Percentiles rank a stretch among this genome's conserved stretches.
Evolutionary conservation across 495 filamentous ascomycete genomes (phyloP).

Genomic region (Pyrenula aspistea): DNA sequence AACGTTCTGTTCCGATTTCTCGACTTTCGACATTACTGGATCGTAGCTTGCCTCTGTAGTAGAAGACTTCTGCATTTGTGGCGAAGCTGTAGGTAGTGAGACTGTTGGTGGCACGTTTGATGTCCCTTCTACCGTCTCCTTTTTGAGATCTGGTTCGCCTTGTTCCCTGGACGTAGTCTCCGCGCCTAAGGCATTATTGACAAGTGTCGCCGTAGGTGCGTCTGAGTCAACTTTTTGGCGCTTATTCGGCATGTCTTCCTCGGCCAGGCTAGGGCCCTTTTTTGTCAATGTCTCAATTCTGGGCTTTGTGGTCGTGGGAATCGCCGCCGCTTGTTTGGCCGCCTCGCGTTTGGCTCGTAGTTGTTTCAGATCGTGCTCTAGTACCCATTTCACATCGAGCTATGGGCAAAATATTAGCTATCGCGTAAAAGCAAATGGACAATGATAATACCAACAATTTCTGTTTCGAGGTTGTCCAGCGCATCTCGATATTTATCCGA

Average conservation of each 20-base stretch:
- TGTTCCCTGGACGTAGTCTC: not conserved
- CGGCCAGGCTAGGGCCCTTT: conserved; percentile 15
- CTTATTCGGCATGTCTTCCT: conserved; percentile 11
- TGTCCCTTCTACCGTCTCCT: not conserved
- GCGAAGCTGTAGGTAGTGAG: not conserved
- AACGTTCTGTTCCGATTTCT: not conserved
- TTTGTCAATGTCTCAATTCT: conserved; percentile 10
- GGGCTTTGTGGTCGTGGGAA: conserved; percentile 3
- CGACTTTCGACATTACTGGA: not conserved
- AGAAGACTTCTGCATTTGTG: conserved; percentile 3
- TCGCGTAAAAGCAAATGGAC: not conserved
- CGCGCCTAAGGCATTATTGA: not conserved
- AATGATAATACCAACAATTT: conserved; percentile 30
- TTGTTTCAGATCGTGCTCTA: conserved; percentile 15
- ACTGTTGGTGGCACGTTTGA: not conserved
- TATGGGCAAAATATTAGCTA: conserved; percentile 1
- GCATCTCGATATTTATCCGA: conserved; percentile 34
- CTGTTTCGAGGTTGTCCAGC: conserved; percentile 36
- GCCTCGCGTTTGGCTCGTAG: conserved; percentile 30
- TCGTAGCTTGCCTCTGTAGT: conserved; percentile 5
- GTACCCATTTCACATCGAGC: conserved; percentile 1
- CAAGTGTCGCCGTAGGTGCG: not conserved
- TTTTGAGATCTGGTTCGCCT: not conserved
- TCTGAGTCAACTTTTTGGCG: conserved; percentile 6
- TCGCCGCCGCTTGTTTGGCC: conserved; percentile 20